Evolutionary conservation across 2,329 filamentous ascomycete genomes (phyloP), one percentile per base, ranked within the genome.

Genomic region (Pseudopithomyces chartarum): DNA sequence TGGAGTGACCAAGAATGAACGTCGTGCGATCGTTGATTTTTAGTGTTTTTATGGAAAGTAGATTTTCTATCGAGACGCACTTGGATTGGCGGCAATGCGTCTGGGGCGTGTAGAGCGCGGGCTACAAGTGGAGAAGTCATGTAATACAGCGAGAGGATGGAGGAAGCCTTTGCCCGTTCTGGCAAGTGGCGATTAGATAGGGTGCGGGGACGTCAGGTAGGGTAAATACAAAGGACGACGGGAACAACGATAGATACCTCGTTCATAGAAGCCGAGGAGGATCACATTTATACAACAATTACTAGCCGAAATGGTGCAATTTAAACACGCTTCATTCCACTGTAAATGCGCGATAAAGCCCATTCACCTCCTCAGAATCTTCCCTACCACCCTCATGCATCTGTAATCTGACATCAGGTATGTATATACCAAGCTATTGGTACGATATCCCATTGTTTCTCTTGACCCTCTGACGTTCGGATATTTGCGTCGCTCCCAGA

Each of bases 401-500:
- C n/a, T n/a, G n/a, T n/a, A n/a, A n/a, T n/a, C n/a, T n/a, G n/a
- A n/a, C n/a, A 34, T 34, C 32, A 34, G 32, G 32, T 34, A 34
- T 34, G 17, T 15, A 38, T 38, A 11, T 11, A 38, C 17, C 34
- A 5, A 11, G 13, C 34, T 38, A 11, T 50, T n/a, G 42, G 23
- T 32, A 50, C n/a, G 36, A 20, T 47, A 40, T 12, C n/a, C 47
- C 22, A n/a, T n/a, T n/a, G 23, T 40, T 52, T 44, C 57, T 56
- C 57, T 57, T 64, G 58, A 58, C 54, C 34, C 60, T 49, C 32
- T 65, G 55, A 32, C 60, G 52, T 26, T 67, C 60, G 22, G 63
- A 63, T 44, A 69, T 57, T 38, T 62, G 61, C 13, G 58, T 59
- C 40, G 66, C 65, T 32, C 67, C 67, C 12, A 70, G 48, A 43